phyloP scores from a whole-genome alignment of 129 eudicot genomes.

The Arctium minus region DNA sequence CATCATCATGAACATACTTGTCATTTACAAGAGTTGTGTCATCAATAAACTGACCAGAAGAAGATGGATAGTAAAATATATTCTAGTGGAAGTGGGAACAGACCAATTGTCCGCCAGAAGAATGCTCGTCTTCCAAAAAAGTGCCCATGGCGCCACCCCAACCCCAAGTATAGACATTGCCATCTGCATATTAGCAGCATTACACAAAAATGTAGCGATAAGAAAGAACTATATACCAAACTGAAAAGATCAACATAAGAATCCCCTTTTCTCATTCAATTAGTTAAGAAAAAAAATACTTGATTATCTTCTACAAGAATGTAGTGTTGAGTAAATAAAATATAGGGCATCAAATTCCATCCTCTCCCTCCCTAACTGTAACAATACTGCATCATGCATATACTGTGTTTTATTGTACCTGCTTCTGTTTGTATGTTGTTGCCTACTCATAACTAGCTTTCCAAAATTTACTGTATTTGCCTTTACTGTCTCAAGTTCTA shows the following conservation, averaged over 20 bases:
- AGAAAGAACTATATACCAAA: neutral
- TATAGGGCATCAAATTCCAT: neutral
- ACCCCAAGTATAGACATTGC: conserved; percentile 88
- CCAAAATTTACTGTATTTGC: no score
- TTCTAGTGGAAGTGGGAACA: conserved; percentile 18
- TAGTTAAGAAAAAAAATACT: neutral
- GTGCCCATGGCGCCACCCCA: conserved; percentile 99
- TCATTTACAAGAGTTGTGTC: neutral
- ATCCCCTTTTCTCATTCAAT: neutral
- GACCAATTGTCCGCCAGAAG: conserved; percentile 99
- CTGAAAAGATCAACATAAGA: conserved; percentile 3
- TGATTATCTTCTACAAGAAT: neutral
- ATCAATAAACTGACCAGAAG: neutral
- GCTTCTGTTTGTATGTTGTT: no score
- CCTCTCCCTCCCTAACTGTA: neutral
- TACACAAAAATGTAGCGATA: conserved; percentile 9
- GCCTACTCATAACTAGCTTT: no score
- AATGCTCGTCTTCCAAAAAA: conserved; percentile 81
- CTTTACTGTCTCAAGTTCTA: no score
- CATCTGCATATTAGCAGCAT: conserved; percentile 42
- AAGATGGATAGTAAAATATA: neutral
- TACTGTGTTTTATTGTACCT: neutral
- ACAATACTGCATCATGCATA: neutral
- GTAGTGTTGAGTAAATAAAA: neutral
- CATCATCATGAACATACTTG: neutral